These are phyloP conservation scores for Lepidium aucheri DNA, from an alignment of 345 rosid species.

Conservation along the genomic window DNA sequence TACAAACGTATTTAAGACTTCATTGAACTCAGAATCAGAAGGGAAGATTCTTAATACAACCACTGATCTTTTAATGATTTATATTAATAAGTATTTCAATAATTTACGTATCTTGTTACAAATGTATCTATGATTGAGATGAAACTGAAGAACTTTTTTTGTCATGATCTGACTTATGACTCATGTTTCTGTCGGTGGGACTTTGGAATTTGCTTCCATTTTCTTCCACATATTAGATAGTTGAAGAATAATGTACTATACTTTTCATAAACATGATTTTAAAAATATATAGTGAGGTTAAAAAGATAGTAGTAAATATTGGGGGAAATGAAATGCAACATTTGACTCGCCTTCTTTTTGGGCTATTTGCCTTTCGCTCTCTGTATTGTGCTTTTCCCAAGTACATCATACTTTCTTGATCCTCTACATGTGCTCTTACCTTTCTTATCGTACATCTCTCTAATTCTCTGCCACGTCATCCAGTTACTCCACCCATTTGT, in stretches of 20 bases:
- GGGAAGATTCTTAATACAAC: slow-evolving; percentile 5
- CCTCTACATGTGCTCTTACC: slow-evolving; percentile 4
- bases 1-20: not conserved
- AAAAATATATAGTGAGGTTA: not conserved
- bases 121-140: slow-evolving; percentile 9
- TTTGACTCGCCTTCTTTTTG: slow-evolving; percentile 24
- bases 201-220: slow-evolving; percentile 6
- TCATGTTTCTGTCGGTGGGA: slow-evolving; percentile 20
- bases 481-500: not conserved
- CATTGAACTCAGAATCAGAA: not conserved
- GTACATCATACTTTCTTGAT: not conserved
- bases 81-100: not conserved
- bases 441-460: slow-evolving; percentile 8
- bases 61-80: not conserved
- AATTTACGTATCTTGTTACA: not conserved
- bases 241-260: not conserved
- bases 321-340: slow-evolving; percentile 8
- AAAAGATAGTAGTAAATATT: not conserved
- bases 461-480: not conserved
- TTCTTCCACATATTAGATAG: not conserved
- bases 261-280: no score
- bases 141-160: no score
- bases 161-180: slow-evolving; percentile 11
- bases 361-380: slow-evolving; percentile 15
- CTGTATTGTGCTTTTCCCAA: not conserved